phyloP scores from a whole-genome alignment of 495 filamentous ascomycete genomes.

The Daldinia grandis region DNA sequence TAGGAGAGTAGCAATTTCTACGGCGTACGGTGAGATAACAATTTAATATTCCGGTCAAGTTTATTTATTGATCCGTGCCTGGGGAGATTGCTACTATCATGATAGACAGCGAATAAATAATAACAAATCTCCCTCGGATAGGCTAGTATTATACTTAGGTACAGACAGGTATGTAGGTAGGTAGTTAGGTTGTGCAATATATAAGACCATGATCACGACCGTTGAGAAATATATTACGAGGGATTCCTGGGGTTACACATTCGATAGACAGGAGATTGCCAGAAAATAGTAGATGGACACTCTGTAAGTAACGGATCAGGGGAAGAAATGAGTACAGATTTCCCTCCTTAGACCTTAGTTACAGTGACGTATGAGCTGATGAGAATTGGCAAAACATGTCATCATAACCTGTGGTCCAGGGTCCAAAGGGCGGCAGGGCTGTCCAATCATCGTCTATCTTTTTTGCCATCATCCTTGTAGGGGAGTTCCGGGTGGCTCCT shows the following conservation, averaged over 20 bases:
- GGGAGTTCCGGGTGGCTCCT: background rate
- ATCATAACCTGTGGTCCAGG: conserved; percentile 31
- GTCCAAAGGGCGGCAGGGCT: conserved; percentile 33
- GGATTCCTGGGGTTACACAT: conserved; percentile 17
- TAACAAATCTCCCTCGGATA: background rate
- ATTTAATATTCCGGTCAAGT: background rate
- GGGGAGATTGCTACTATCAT: no score
- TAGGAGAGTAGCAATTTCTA: background rate
- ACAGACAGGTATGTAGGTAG: no score
- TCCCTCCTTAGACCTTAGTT: no score
- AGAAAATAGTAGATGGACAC: conserved; percentile 13
- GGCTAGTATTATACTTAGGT: background rate
- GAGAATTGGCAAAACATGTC: conserved; percentile 27
- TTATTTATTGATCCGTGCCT: background rate
- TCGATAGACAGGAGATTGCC: conserved; percentile 19
- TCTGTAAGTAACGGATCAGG: background rate
- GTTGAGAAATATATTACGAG: background rate
- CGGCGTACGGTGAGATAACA: background rate
- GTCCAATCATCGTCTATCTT: conserved; percentile 28
- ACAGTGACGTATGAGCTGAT: conserved; percentile 37
- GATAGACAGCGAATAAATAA: background rate
- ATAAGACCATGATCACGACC: background rate
- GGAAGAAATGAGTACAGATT: background rate
- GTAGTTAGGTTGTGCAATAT: background rate
- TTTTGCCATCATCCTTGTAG: conserved; percentile 12